Conservation (phyloP, 768 basidiomycete genomes). For the Amanita thiersii region DNA sequence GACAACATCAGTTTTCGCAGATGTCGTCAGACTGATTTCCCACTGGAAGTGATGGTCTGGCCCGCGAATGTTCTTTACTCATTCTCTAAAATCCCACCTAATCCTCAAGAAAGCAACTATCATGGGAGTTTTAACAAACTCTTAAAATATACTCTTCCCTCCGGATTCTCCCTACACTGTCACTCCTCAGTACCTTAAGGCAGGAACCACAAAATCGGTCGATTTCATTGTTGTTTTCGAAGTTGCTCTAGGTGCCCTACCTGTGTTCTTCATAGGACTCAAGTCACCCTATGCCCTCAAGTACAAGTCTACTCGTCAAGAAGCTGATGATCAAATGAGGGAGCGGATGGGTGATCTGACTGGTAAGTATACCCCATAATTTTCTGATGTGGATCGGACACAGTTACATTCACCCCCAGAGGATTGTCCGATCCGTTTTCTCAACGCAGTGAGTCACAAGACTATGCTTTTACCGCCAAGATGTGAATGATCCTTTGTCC, state of each 20-base stretch:
- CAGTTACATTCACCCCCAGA: too few species aligned
- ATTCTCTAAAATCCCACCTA: background rate
- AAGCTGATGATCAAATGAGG: slow-evolving; percentile 19
- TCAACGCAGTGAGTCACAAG: slow-evolving; percentile 25
- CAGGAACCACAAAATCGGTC: slow-evolving; percentile 8
- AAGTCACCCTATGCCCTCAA: slow-evolving; percentile 14
- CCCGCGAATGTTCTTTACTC: background rate
- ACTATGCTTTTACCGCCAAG: slow-evolving; percentile 21
- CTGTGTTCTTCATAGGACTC: slow-evolving; percentile 24
- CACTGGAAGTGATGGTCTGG: background rate
- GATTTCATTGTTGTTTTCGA: slow-evolving; percentile 18
- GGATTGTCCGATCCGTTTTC: too few species aligned
- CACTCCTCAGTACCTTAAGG: slow-evolving; percentile 17
- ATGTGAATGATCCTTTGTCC: slow-evolving; percentile 4
- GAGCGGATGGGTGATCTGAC: slow-evolving; percentile 19
- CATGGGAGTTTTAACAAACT: slow-evolving; percentile 24
- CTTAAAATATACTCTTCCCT: slow-evolving; percentile 25
- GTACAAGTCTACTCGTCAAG: slow-evolving; percentile 17
- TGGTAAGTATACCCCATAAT: slow-evolving; percentile 14
- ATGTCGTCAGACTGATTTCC: too few species aligned
- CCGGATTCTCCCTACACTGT: slow-evolving; percentile 24
- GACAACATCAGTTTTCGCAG: too few species aligned
- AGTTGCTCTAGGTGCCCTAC: slow-evolving; percentile 11
- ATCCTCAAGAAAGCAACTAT: background rate
- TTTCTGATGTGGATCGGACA: too few species aligned